Percentiles rank a stretch among this genome's conserved stretches.
Evolutionary conservation across 805 yeast genomes (phyloP).

Genomic region (Candida berthetii): DNA sequence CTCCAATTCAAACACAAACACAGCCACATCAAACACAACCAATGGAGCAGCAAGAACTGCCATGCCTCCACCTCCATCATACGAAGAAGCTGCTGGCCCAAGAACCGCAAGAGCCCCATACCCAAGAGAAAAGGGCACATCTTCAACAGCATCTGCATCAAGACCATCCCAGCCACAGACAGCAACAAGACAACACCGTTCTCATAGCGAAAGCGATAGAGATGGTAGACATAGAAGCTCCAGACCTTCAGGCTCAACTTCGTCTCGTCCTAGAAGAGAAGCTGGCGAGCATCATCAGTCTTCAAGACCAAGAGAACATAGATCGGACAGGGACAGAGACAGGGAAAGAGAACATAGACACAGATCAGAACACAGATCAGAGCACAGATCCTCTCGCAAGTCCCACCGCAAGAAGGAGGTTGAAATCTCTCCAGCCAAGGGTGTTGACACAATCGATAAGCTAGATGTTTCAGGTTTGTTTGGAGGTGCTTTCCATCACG

Average conservation of each 20-base stretch:
- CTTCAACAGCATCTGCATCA: constrained; percentile 2
- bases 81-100: constrained; percentile 62
- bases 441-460: constrained; percentile 90
- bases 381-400: constrained; percentile 10
- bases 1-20: constrained; percentile 9
- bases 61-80: constrained; percentile 46
- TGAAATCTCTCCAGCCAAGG: constrained; percentile 45
- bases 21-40: constrained; percentile 8
- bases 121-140: constrained; percentile 44
- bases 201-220: constrained; percentile 12
- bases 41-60: constrained; percentile 6
- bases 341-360: constrained; percentile 15
- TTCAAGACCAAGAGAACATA: constrained; percentile 10
- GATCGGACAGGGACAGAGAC: constrained; percentile 4
- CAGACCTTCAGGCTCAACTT: constrained; percentile 1
- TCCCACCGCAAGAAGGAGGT: constrained; percentile 32
- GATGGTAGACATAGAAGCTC: constrained; percentile 4
- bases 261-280: constrained; percentile 1
- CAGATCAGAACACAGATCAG: constrained; percentile 10
- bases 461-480: constrained; percentile 93
- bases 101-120: constrained; percentile 35
- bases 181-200: constrained; percentile 19
- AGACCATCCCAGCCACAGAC: constrained; percentile 7
- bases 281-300: constrained; percentile 2
- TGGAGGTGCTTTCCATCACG: constrained; percentile 96